Conservation (phyloP, 257 asterid species). For the Solanum pennellii region DNA sequence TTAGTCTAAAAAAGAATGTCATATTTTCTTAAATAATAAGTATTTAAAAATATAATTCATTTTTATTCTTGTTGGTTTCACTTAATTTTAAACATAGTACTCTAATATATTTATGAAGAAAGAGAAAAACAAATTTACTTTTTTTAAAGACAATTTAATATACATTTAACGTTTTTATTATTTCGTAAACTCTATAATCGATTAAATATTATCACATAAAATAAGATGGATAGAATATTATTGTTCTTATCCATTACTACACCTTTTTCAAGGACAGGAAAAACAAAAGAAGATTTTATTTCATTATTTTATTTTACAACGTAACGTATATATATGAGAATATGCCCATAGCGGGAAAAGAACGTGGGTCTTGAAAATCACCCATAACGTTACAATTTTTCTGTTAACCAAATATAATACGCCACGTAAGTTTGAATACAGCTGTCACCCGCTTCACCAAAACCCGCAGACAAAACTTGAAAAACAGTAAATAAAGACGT, state of each 20-base stretch:
- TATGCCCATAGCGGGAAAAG: background rate
- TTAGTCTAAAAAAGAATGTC: too few relatives aligned
- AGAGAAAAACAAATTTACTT: too few relatives aligned
- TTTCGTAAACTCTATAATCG: too few relatives aligned
- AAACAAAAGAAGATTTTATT: background rate
- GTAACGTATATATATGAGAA: background rate
- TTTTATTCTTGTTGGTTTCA: too few relatives aligned
- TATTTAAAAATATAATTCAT: too few relatives aligned
- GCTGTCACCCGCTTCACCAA: background rate
- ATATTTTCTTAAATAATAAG: too few relatives aligned
- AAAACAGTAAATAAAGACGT: background rate
- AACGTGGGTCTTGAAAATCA: slow-evolving; percentile 6
- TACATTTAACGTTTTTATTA: too few relatives aligned
- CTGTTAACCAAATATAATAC: background rate
- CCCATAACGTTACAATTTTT: slow-evolving; percentile 17
- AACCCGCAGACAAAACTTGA: background rate
- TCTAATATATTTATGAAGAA: too few relatives aligned
- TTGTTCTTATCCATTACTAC: background rate
- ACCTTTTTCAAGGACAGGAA: background rate
- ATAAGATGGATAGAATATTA: too few relatives aligned
- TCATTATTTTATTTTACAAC: background rate
- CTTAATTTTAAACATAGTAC: too few relatives aligned
- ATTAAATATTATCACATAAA: too few relatives aligned
- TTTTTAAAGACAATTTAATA: too few relatives aligned
- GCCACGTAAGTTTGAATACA: slow-evolving; percentile 8